Percentiles rank a stretch among this genome's conserved stretches.
Evolutionary conservation across 73 alveolate genomes (phyloP).

Genomic region (Breviolum minutum): DNA sequence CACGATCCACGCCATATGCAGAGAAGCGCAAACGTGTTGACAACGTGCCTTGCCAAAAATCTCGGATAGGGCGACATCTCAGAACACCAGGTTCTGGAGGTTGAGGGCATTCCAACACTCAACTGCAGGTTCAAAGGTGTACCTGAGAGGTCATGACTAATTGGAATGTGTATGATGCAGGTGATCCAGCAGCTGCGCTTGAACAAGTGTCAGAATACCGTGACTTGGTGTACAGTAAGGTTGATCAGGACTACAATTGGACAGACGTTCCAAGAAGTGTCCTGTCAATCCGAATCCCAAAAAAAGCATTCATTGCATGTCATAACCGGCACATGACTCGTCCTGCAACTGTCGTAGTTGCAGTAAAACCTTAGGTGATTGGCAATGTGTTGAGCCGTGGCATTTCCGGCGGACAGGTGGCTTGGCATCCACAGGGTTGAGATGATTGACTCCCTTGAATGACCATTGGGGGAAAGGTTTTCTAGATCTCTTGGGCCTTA

Average conservation of each 20-base stretch:
- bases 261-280: no score
- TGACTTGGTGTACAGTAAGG: background rate
- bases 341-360: no score
- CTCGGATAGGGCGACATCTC: no score
- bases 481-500: no score
- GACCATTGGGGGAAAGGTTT: no score
- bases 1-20: background rate
- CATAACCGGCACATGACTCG: no score
- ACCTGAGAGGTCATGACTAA: background rate
- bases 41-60: background rate
- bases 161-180: background rate
- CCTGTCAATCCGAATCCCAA: no score
- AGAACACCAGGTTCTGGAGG: no score
- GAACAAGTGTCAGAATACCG: slow-evolving; percentile 68
- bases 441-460: background rate
- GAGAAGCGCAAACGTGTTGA: slow-evolving; percentile 70
- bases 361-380: background rate
- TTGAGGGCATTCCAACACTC: no score
- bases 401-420: slow-evolving; percentile 51
- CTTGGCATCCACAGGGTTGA: background rate
- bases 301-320: no score
- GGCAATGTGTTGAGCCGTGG: slow-evolving; percentile 80
- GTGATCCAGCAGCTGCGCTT: slow-evolving; percentile 65
- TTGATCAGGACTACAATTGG: background rate
- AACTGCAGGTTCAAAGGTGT: no score